phyloP scores from a whole-genome alignment of 108 stramenopile species.

The Pseudonitzschia pungens region DNA sequence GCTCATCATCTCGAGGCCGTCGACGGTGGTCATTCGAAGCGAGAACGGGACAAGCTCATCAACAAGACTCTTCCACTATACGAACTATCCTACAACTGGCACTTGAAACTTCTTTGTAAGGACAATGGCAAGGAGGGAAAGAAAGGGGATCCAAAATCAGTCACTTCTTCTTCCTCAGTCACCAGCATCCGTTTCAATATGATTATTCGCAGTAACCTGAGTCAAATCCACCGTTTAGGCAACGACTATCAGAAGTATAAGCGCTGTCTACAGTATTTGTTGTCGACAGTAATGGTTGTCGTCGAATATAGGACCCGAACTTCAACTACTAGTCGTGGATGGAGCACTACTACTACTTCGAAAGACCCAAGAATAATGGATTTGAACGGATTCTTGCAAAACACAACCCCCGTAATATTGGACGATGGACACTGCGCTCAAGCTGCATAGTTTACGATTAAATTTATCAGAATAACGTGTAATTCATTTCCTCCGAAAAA shows the following conservation, averaged over 20 bases:
- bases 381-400: background rate
- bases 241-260: constrained; percentile 21
- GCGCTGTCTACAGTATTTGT: constrained; percentile 28
- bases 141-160: background rate
- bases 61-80: constrained; percentile 10
- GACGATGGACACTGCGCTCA: background rate
- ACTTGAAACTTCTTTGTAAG: constrained; percentile 10
- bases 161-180: background rate
- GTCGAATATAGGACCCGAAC: background rate
- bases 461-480: background rate
- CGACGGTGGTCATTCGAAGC: background rate
- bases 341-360: background rate
- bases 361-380: background rate
- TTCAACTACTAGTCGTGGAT: background rate
- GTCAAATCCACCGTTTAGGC: constrained; percentile 27
- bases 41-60: background rate
- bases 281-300: constrained; percentile 33
- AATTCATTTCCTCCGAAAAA: background rate
- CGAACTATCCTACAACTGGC: constrained; percentile 29
- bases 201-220: constrained; percentile 37
- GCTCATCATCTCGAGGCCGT: constrained; percentile 23
- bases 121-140: background rate
- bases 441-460: background rate
- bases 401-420: background rate
- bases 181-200: constrained; percentile 27